These are phyloP conservation scores for Zarea fungicola DNA, from an alignment of 2,329 filamentous ascomycete species.

Conservation along the genomic window DNA sequence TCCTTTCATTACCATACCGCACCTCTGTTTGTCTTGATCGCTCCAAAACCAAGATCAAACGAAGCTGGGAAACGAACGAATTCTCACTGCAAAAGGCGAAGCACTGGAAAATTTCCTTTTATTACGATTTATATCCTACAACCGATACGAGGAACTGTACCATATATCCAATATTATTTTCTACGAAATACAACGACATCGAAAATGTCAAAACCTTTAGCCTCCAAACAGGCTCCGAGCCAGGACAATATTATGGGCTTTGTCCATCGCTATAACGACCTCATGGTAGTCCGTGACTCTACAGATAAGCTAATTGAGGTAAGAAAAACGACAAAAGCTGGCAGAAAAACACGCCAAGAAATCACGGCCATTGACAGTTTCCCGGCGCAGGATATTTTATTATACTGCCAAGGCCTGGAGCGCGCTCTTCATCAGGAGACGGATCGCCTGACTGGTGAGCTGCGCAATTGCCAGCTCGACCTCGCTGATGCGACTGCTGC, in stretches of 20 bases:
- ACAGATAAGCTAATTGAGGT: slow-evolving; percentile 13
- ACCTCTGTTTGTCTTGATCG: too few relatives aligned
- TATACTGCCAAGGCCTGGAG: slow-evolving; percentile 42
- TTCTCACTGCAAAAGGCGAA: too few relatives aligned
- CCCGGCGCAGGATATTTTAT: slow-evolving; percentile 38
- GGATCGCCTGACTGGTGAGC: slow-evolving; percentile 31
- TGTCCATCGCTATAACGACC: slow-evolving; percentile 12
- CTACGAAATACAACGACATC: not conserved
- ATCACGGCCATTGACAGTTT: not conserved
- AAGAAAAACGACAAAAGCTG: too few relatives aligned
- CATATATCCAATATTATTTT: too few relatives aligned
- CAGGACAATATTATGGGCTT: slow-evolving; percentile 6
- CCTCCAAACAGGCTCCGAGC: not conserved
- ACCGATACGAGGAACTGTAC: too few relatives aligned
- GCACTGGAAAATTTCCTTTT: too few relatives aligned
- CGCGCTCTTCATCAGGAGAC: slow-evolving; percentile 40
- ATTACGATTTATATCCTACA: too few relatives aligned
- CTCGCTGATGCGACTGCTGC: slow-evolving; percentile 43
- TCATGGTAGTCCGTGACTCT: slow-evolving; percentile 9
- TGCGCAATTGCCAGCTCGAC: slow-evolving; percentile 44
- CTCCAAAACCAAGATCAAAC: too few relatives aligned
- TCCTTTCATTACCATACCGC: too few relatives aligned
- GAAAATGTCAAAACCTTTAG: slow-evolving; percentile 1
- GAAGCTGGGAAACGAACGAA: too few relatives aligned
- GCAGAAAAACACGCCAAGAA: too few relatives aligned